These are phyloP conservation scores for Entophlyctis luteolus DNA, from an alignment of 192 early-diverging fungal species.

Conservation along the genomic window DNA sequence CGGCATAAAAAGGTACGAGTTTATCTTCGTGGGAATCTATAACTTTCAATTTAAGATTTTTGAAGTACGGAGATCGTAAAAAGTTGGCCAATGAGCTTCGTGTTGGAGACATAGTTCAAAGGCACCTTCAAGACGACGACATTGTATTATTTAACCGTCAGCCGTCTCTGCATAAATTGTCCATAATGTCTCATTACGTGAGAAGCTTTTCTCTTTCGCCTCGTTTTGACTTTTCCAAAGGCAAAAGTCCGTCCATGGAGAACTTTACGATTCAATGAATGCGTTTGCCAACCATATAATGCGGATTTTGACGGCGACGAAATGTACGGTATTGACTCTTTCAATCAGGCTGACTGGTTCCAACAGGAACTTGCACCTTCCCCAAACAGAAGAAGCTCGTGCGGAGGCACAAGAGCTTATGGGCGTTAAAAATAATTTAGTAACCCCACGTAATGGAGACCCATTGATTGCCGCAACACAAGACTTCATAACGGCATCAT, in stretches of 20 bases:
- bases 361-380: constrained; percentile 88
- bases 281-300: constrained; percentile 99
- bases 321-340: constrained; percentile 62
- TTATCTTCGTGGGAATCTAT: background rate
- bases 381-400: constrained; percentile 97
- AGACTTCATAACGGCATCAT: constrained; percentile 98
- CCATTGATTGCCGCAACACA: constrained; percentile 98
- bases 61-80: constrained; percentile 73
- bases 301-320: constrained; percentile 99
- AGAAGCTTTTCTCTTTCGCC: too few relatives aligned
- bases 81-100: constrained; percentile 67
- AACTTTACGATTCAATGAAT: constrained; percentile 99
- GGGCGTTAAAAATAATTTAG: constrained; percentile 94
- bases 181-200: constrained; percentile 97
- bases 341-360: background rate
- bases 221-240: too few relatives aligned
- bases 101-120: constrained; percentile 89
- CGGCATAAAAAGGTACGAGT: constrained; percentile 39
- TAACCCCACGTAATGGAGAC: constrained; percentile 97
- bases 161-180: constrained; percentile 93
- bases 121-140: constrained; percentile 91
- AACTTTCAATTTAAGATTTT: constrained; percentile 35
- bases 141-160: constrained; percentile 98
- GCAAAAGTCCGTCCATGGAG: constrained; percentile 90
- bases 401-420: constrained; percentile 93